Percentiles rank a stretch among this genome's conserved stretches.
Evolutionary conservation across 106 monocot species (phyloP).

Genomic region (Apostasia shenzhenica): DNA sequence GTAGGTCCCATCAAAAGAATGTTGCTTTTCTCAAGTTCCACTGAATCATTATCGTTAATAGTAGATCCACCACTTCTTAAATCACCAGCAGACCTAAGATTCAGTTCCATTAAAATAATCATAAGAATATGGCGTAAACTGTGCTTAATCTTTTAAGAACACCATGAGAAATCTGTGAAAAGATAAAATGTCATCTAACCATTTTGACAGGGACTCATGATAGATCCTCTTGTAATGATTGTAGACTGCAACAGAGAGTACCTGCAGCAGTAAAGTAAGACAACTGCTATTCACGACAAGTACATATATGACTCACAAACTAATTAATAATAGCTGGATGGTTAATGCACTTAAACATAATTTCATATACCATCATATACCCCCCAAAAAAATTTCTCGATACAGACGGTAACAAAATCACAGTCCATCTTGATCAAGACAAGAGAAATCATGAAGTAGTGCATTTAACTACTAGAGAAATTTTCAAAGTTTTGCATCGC

Average conservation of each 20-base stretch:
- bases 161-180: not conserved
- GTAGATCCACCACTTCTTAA: conserved; percentile 17
- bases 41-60: conserved; percentile 33
- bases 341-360: not conserved
- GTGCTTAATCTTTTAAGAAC: not conserved
- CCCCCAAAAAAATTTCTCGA: too few relatives aligned
- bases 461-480: not conserved
- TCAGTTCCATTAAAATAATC: conserved; percentile 2
- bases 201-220: conserved; percentile 35
- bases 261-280: conserved; percentile 23
- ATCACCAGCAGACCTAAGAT: conserved; percentile 43
- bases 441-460: not conserved
- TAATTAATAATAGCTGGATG: not conserved
- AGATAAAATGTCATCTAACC: conserved; percentile 23
- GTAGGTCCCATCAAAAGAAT: conserved; percentile 69
- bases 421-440: too few relatives aligned
- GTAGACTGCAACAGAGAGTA: conserved; percentile 77
- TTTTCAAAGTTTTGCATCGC: not conserved
- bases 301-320: not conserved
- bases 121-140: not conserved
- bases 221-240: conserved; percentile 87
- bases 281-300: too few relatives aligned
- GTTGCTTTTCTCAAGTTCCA: conserved; percentile 83
- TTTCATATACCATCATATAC: not conserved
- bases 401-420: too few relatives aligned